These are phyloP conservation scores for Phialophora verrucosa DNA, from an alignment of 2,329 filamentous ascomycete species.

Conservation along the genomic window DNA sequence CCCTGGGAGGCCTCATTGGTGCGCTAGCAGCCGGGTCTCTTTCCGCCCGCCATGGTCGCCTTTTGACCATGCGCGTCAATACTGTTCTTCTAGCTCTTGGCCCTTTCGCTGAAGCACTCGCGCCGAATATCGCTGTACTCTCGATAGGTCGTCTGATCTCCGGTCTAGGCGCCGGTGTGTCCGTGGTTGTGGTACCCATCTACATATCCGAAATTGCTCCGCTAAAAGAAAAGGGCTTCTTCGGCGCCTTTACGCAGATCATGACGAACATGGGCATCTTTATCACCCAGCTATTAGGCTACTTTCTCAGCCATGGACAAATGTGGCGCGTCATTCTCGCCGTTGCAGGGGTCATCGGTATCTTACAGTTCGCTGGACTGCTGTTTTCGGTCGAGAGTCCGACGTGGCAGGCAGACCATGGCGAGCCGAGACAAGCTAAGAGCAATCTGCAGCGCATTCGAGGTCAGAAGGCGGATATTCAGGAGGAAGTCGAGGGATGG, in stretches of 20 bases:
- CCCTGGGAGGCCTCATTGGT: conserved; percentile 82
- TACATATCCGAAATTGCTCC: conserved; percentile 94
- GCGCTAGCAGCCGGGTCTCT: conserved; percentile 80
- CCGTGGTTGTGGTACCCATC: conserved; percentile 90
- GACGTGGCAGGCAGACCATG: conserved; percentile 76
- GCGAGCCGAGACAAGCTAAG: conserved; percentile 66
- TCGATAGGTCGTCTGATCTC: conserved; percentile 77
- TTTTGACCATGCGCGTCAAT: conserved; percentile 77
- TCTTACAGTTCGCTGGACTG: conserved; percentile 72
- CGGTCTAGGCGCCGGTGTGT: conserved; percentile 82
- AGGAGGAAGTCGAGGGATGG: conserved; percentile 72
- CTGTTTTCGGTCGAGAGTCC: conserved; percentile 84
- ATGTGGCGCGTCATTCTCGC: conserved; percentile 85
- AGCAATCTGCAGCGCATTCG: conserved; percentile 75
- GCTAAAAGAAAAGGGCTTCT: conserved; percentile 74
- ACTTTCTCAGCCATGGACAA: conserved; percentile 79
- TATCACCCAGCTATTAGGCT: conserved; percentile 79
- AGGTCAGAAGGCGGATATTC: conserved; percentile 70
- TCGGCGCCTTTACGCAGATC: conserved; percentile 84
- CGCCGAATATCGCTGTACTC: conserved; percentile 70
- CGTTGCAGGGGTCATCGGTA: conserved; percentile 71
- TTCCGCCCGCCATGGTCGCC: conserved; percentile 75
- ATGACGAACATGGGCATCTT: conserved; percentile 93
- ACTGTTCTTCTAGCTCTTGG: conserved; percentile 78
- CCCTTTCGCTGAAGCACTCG: conserved; percentile 74